Percentiles rank a stretch among this genome's conserved stretches.
Evolutionary conservation across 805 yeast species (phyloP).

Genomic region (Sugiyamaella marilandica): DNA sequence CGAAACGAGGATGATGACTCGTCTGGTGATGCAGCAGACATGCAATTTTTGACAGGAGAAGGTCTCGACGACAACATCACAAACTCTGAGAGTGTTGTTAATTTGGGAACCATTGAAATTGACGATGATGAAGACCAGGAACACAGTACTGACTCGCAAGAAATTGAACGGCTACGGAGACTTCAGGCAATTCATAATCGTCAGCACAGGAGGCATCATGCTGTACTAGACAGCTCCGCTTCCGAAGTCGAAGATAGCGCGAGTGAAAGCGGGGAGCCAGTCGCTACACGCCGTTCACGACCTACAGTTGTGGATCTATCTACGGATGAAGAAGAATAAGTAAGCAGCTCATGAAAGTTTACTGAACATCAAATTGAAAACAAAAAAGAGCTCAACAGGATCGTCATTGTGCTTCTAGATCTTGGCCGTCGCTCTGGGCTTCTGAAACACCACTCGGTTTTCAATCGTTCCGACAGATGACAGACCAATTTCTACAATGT

Average conservation of each 20-base stretch:
- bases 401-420: not conserved
- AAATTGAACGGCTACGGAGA: not conserved
- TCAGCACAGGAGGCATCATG: not conserved
- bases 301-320: no score
- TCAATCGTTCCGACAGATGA: conserved; percentile 9
- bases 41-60: no score
- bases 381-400: no score
- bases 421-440: not conserved
- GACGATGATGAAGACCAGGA: conserved; percentile 3
- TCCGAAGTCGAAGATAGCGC: not conserved
- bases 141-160: not conserved
- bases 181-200: not conserved
- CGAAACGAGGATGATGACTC: no score
- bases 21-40: no score
- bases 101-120: conserved; percentile 1
- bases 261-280: no score
- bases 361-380: no score
- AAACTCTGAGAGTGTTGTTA: not conserved
- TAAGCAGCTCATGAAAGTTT: no score
- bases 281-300: no score
- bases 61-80: no score
- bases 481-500: conserved; percentile 33
- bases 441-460: conserved; percentile 11
- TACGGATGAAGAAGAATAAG: no score
- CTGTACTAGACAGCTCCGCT: not conserved